These are phyloP conservation scores for Vickermania spadyakhi DNA, from an alignment of 208 protist species.

Conservation along the genomic window DNA sequence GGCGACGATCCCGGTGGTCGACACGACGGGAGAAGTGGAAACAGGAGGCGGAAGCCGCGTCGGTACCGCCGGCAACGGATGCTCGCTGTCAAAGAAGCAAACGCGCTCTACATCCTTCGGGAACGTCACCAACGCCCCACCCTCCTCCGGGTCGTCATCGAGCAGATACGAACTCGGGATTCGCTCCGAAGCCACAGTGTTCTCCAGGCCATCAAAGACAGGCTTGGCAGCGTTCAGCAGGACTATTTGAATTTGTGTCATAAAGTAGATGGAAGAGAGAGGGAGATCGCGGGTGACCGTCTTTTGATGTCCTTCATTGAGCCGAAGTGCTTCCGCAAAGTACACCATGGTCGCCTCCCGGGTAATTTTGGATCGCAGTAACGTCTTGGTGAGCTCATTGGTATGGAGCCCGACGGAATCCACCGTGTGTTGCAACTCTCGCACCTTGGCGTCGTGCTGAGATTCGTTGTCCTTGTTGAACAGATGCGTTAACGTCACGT, in stretches of 20 bases:
- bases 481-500: conserved; percentile 22
- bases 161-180: conserved; percentile 62
- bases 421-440: conserved; percentile 38
- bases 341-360: conserved; percentile 58
- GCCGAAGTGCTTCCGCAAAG: conserved; percentile 49
- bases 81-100: conserved; percentile 40
- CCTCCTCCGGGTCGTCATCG: conserved; percentile 17
- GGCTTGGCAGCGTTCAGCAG: conserved; percentile 63
- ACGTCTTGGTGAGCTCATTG: conserved; percentile 34
- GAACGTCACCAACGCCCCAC: conserved; percentile 35
- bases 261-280: conserved; percentile 71
- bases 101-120: conserved; percentile 66
- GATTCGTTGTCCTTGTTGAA: conserved; percentile 37
- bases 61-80: conserved; percentile 37
- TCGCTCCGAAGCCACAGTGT: conserved; percentile 7
- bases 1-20: not conserved
- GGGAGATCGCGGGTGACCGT: conserved; percentile 63
- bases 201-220: conserved; percentile 25
- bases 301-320: conserved; percentile 75
- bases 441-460: conserved; percentile 29
- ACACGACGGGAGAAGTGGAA: not conserved
- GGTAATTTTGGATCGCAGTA: conserved; percentile 43
- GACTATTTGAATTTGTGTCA: conserved; percentile 68
- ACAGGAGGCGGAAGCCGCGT: conserved; percentile 6
- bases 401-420: conserved; percentile 34